Percentiles rank a stretch among this genome's conserved stretches.
Conservation (phyloP, 2,329 filamentous ascomycete species). For the Xylariaceae sp. region DNA sequence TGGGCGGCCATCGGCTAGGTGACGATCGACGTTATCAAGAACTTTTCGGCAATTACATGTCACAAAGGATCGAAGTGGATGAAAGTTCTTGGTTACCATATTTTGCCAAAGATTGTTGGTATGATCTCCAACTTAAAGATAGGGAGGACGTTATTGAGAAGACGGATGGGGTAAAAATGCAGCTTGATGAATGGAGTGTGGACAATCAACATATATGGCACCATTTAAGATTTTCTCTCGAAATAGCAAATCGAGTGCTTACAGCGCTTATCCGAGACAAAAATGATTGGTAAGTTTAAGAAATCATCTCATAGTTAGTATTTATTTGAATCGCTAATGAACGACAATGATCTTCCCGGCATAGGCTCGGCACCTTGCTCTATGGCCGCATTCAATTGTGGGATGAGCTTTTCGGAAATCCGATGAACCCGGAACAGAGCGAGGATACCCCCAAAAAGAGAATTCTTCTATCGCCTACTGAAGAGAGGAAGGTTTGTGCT, state of each 20-base stretch:
- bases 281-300: constrained; percentile 14
- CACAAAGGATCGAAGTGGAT: constrained; percentile 3
- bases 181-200: neutral
- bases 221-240: neutral
- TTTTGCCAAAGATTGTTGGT: neutral
- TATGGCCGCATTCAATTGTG: constrained; percentile 4
- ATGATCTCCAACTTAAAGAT: neutral
- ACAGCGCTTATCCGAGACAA: constrained; percentile 3
- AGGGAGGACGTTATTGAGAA: neutral
- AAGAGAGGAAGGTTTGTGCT: neutral
- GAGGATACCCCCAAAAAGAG: neutral
- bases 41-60: neutral
- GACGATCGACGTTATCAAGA: neutral
- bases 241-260: constrained; percentile 12
- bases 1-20: neutral
- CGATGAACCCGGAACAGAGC: neutral
- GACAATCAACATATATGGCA: constrained; percentile 4
- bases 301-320: too few relatives aligned
- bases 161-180: neutral
- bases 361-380: constrained; percentile 8
- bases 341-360: too few relatives aligned
- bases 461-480: neutral
- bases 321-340: neutral
- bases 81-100: constrained; percentile 3
- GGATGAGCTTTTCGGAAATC: constrained; percentile 1